Evolutionary conservation across 306 rosid species (phyloP), one percentile per base, ranked within the genome.

Genomic region (Pterocarpus santalinus): DNA sequence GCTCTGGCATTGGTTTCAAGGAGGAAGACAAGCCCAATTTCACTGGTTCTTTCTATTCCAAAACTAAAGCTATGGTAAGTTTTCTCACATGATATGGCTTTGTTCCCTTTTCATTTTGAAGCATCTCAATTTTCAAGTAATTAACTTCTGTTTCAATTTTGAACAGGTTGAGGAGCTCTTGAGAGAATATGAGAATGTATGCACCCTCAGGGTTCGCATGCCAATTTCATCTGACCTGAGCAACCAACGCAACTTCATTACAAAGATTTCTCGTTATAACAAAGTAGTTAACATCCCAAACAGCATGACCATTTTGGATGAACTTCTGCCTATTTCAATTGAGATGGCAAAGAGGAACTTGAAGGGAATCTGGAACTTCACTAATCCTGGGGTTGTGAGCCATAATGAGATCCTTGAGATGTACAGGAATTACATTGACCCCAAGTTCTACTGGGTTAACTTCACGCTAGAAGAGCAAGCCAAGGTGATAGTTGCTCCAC

Each of bases 141-240:
- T 17, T 32, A 30, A 43, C 10, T 9, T 65, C 13, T 10, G 38
- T 16, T 1, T 75, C 69, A 53, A 58, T 72, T 67, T 83, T 78
- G 72, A 78, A 77, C 85, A 93, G 97, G 97, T 93, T 76, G 97
- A 93, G 84, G 97, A 93, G 77, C 94, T 93, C 12, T 78, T 93
- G 89, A 91, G 81, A 47, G 97, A 93, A 71, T 93, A 79, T 17
- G 96, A 93, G 86, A 92, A 91, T 57, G 97, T 92, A 55, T 92
- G 97, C 91, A 92, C 94, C 46, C 94, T 92, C 15, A 82, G 97
- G 83, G 97, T 93, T 72, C 88, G 97, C 75, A 93, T 93, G 97
- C 97, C 97, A 2, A 93, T 91, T 62, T 93, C 97, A 11, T 93
- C 96, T 17, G 97, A 93, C 82, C 87, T 93, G 63, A 91, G 71